Conservation (phyloP, 176 grass and related monocot genomes). For the Elymus sibiricus region DNA sequence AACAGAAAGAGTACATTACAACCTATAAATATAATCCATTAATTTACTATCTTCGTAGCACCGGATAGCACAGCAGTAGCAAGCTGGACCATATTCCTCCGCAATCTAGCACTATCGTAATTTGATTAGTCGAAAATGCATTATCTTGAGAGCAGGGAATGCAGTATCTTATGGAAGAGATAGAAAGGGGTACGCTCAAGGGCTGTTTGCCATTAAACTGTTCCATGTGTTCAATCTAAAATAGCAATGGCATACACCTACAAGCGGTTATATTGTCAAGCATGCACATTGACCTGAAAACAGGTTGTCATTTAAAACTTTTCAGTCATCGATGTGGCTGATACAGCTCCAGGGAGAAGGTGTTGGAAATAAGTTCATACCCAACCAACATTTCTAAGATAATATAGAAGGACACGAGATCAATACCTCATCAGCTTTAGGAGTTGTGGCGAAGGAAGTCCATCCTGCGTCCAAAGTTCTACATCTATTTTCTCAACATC, state of each 20-base stretch:
- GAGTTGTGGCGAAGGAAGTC: constrained; percentile 73
- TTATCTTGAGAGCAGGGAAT: background rate
- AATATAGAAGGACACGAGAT: background rate
- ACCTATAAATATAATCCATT: background rate
- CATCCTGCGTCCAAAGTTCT: constrained; percentile 76
- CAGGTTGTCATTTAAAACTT: background rate
- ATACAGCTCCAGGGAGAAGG: background rate
- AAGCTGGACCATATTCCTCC: background rate
- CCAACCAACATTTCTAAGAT: background rate
- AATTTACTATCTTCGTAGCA: background rate
- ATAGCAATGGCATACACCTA: background rate
- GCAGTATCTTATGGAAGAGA: background rate
- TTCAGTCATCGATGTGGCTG: background rate
- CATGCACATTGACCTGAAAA: background rate
- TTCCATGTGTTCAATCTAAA: background rate
- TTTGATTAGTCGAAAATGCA: background rate
- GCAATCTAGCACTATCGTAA: background rate
- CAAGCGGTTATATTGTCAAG: background rate
- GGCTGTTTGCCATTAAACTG: background rate
- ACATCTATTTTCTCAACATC: constrained; percentile 45
- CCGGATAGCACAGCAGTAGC: background rate
- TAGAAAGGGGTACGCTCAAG: background rate
- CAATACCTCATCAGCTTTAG: constrained; percentile 91
- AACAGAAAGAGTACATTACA: background rate
- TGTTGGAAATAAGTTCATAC: constrained; percentile 4